phyloP scores from a whole-genome alignment of 192 early-diverging fungal genomes.

The Allomyces macrogynus region DNA sequence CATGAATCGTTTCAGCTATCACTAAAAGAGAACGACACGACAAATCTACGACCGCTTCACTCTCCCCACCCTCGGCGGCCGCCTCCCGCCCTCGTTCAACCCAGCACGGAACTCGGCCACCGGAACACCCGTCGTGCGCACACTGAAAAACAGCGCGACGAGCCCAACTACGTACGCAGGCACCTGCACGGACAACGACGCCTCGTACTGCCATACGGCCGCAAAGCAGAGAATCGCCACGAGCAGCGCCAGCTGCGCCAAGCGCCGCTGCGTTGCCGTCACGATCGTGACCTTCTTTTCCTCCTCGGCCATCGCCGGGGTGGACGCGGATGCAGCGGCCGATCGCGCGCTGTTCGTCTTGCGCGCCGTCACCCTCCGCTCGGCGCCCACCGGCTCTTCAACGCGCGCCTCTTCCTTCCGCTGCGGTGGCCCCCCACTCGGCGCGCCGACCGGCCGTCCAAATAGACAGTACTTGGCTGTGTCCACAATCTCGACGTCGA shows the following conservation, averaged over 20 bases:
- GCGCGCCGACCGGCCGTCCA: neutral
- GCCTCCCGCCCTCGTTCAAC: no score
- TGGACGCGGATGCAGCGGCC: neutral
- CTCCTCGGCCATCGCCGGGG: no score
- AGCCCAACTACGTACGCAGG: neutral
- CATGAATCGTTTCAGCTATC: no score
- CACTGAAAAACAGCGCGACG: neutral
- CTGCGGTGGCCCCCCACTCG: neutral
- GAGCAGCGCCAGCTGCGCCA: neutral
- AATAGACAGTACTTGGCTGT: neutral
- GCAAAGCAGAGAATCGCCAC: neutral
- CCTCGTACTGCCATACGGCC: neutral
- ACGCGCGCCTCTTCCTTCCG: no score
- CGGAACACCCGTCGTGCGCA: neutral
- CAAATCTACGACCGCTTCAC: no score
- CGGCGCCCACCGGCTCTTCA: no score
- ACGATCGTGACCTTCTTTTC: neutral
- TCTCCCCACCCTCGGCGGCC: no score
- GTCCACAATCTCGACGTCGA: neutral
- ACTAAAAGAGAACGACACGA: no score
- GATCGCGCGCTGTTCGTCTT: neutral
- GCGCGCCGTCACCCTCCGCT: neutral
- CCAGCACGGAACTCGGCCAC: neutral
- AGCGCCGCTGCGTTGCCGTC: no score
- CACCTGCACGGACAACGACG: neutral